Evolutionary conservation across 495 filamentous ascomycete genomes (phyloP).

Genomic region (Penicillium mononematosum): DNA sequence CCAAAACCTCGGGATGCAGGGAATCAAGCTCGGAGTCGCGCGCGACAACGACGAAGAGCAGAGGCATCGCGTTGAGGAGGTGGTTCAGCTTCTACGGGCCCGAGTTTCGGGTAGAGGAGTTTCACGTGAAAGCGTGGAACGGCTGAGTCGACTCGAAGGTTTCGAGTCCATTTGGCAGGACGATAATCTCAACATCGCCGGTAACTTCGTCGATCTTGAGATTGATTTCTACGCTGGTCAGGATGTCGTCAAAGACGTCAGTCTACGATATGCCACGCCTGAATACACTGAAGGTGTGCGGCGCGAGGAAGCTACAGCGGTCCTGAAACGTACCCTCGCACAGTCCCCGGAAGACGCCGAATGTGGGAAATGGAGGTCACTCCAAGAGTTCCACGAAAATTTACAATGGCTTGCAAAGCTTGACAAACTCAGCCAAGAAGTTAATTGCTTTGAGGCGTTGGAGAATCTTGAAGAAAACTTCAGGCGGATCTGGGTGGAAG

Average conservation of each 20-base stretch:
- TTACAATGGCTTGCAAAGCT: constrained; percentile 73
- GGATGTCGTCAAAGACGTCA: constrained; percentile 48
- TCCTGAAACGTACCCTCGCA: constrained; percentile 52
- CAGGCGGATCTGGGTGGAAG: constrained; percentile 54
- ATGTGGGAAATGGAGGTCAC: constrained; percentile 50
- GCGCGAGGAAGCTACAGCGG: constrained; percentile 47
- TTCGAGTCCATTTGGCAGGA: constrained; percentile 75
- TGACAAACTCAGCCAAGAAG: constrained; percentile 76
- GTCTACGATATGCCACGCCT: constrained; percentile 45
- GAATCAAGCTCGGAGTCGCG: constrained; percentile 39
- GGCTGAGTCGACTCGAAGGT: constrained; percentile 67
- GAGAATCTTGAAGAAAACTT: constrained; percentile 75
- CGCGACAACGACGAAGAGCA: constrained; percentile 56
- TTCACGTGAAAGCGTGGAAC: constrained; percentile 77
- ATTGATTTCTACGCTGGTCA: constrained; percentile 48
- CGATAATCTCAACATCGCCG: constrained; percentile 68
- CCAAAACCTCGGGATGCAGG: constrained; percentile 44
- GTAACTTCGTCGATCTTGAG: constrained; percentile 56
- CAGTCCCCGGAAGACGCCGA: constrained; percentile 40
- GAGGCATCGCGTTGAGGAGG: constrained; percentile 49
- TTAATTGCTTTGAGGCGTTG: constrained; percentile 88
- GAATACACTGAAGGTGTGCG: constrained; percentile 43
- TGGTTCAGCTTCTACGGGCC: constrained; percentile 41
- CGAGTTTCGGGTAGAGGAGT: constrained; percentile 56
- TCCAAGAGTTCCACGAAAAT: constrained; percentile 75